Base-by-base conservation (phyloP, 371 early-diverging fungal species). In the Cokeromyces recurvatus region DNA sequence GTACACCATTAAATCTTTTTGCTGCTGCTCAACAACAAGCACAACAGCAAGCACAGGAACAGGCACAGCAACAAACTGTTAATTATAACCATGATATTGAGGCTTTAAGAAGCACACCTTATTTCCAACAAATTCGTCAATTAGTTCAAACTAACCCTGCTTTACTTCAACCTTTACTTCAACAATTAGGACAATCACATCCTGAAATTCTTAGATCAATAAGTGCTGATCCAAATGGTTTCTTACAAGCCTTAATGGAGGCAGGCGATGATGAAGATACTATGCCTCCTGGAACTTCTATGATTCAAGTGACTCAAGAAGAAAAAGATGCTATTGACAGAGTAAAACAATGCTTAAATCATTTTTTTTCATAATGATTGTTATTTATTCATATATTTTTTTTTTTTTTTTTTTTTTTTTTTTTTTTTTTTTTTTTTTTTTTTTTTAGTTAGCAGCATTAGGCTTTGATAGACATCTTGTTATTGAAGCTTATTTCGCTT, bases 401-500 rank as follows among this genome's bases (percentile, higher is more conserved):
- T n/a, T n/a, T n/a, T n/a, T n/a, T n/a, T n/a, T n/a, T n/a, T n/a
- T n/a, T n/a, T n/a, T n/a, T 32, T 10, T 38, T 25, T 25, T 14
- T 34, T 22, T 32, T 1, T 32, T n/a, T n/a, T n/a, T n/a, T 34
- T 7, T 31, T 22, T 14, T 35, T 38, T 40, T 32, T 22, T 15
- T 37, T 4, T 46, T 17, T 3, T 71, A 89, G 86, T 70, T 97
- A 62, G 83, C 78, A 55, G 90, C 74, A n/a, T 71, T 97, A 32
- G 98, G 98, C 10, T 97, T 98, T 62, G 84, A 82, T 43, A 77
- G 92, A 32, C 74, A 68, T 40, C 46, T 67, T 12, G 98, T 83
- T 20, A 82, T 94, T 50, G 93, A 95, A 72, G 98, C 97, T 21
- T 98, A 81, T 70, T 81, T 98, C 62, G 94, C 94, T 9, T 98